Evolutionary conservation across 192 early-diverging fungal species (phyloP).

Genomic region (Linnemannia schmuckeri): DNA sequence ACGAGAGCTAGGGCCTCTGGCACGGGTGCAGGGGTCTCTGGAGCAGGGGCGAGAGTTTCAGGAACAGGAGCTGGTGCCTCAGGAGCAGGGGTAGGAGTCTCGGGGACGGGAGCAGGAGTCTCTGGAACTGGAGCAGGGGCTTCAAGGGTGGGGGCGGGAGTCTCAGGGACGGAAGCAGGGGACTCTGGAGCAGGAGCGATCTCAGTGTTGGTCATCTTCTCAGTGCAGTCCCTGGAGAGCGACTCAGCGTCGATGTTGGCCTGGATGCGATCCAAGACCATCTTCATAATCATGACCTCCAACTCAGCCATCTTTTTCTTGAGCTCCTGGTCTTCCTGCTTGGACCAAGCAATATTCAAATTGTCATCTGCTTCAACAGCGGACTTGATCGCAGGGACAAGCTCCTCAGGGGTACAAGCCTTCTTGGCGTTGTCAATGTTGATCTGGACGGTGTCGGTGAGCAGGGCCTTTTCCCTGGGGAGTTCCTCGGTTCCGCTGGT

Average conservation of each 20-base stretch:
- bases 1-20: constrained; percentile 2
- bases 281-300: constrained; percentile 8
- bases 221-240: constrained; percentile 49
- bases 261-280: constrained; percentile 22
- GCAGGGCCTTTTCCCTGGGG: constrained; percentile 22
- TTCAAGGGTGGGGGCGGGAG: neutral
- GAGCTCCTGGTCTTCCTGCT: constrained; percentile 18
- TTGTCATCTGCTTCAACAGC: constrained; percentile 8
- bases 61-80: neutral
- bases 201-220: constrained; percentile 49
- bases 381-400: constrained; percentile 15
- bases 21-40: neutral
- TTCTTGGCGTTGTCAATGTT: constrained; percentile 40
- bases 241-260: constrained; percentile 24
- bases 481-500: constrained; percentile 20
- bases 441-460: constrained; percentile 5
- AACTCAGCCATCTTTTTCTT: constrained; percentile 24
- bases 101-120: constrained; percentile 2
- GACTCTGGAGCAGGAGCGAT: constrained; percentile 10
- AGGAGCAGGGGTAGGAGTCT: neutral
- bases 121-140: neutral
- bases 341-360: constrained; percentile 25
- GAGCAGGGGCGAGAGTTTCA: neutral
- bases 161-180: constrained; percentile 9
- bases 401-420: constrained; percentile 21